Percentiles rank a stretch among this genome's conserved stretches.
These are phyloP conservation scores for Byssochlamys sp. DNA, from an alignment of 2,329 filamentous ascomycete species.

Conservation along the genomic window DNA sequence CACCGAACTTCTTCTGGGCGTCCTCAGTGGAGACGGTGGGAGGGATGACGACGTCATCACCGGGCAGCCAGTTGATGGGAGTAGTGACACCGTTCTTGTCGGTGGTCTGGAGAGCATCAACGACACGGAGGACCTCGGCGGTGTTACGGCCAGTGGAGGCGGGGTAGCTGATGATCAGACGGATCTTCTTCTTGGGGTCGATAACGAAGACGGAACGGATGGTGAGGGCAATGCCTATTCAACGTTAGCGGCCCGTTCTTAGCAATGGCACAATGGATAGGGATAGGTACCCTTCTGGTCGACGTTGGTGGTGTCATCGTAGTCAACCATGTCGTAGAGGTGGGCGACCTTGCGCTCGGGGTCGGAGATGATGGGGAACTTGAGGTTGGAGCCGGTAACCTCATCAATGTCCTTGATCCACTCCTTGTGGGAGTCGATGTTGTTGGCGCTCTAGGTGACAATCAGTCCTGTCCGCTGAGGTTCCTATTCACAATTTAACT, in stretches of 20 bases:
- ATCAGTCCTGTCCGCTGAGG: background rate
- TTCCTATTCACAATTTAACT: constrained; percentile 6
- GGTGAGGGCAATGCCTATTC: constrained; percentile 63
- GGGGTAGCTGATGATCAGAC: constrained; percentile 84
- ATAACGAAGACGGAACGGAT: constrained; percentile 93
- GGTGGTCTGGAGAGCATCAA: constrained; percentile 70
- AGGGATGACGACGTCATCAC: constrained; percentile 87
- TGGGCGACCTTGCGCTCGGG: constrained; percentile 68
- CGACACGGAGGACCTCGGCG: constrained; percentile 65
- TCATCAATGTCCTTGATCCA: constrained; percentile 89
- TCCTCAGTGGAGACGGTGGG: constrained; percentile 72
- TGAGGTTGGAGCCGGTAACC: constrained; percentile 59
- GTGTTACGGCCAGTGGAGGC: constrained; percentile 81
- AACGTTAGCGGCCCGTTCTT: constrained; percentile 1
- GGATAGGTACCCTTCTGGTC: constrained; percentile 54
- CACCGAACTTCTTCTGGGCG: constrained; percentile 77
- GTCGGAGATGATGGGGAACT: constrained; percentile 74
- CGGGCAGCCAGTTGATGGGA: constrained; percentile 80
- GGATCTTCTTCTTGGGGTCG: constrained; percentile 86
- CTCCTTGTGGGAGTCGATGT: constrained; percentile 67
- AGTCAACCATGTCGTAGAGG: constrained; percentile 73
- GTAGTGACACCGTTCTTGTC: constrained; percentile 84
- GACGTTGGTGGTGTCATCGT: constrained; percentile 72
- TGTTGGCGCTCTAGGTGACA: constrained; percentile 57
- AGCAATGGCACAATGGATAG: background rate